Base-by-base conservation (phyloP, 1,284 basidiomycete genomes). In the Leccinum fallax region DNA sequence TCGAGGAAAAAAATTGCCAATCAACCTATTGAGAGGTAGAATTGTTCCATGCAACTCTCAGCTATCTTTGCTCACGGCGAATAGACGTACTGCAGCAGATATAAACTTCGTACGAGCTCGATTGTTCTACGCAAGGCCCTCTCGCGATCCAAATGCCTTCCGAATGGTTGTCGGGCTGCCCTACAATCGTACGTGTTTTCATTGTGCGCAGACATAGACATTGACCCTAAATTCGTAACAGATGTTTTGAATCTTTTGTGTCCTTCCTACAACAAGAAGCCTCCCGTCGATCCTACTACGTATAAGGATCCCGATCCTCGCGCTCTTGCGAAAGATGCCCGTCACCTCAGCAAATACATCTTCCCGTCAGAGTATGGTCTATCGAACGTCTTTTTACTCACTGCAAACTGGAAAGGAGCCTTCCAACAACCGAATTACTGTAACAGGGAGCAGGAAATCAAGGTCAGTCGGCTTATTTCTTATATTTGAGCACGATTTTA, bases 301-400 rank as follows among this genome's bases (percentile, higher is more conserved):
- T 76, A 77, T 61, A 66, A 74, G 13, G 79, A 83, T 53, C 78
- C 79, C 1, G 80, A 84, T 63, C 74, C 79, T 24, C 76, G 73
- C 13, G 70, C 77, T 59, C 81, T 83, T 66, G 79, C 76, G 55
- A 78, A 78, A 52, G 72, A 83, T 59, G 82, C 84, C 1, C 82
- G 90, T 24, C 88, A 88, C 67, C 74, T 93, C 2, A 81, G 88
- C 24, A 95, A 94, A 77, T 92, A 95, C 71, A 78, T 97, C 0
- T 96, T 96, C 68, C 88, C 93, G 7, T 81, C 86, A 32, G 91
- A 94, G 66, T 93, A 89, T 67, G 82, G 83, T 0, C 74, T 96
- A 1, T 74, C 81, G 11, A 91, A 80, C 65, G 81, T 87, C 3
- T 94, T 85, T 58, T 38, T 55, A 21, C 60, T 69, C 60, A 61